phyloP scores from a whole-genome alignment of 1,139 yeast genomes.

The Magnusiomyces magnusii region DNA sequence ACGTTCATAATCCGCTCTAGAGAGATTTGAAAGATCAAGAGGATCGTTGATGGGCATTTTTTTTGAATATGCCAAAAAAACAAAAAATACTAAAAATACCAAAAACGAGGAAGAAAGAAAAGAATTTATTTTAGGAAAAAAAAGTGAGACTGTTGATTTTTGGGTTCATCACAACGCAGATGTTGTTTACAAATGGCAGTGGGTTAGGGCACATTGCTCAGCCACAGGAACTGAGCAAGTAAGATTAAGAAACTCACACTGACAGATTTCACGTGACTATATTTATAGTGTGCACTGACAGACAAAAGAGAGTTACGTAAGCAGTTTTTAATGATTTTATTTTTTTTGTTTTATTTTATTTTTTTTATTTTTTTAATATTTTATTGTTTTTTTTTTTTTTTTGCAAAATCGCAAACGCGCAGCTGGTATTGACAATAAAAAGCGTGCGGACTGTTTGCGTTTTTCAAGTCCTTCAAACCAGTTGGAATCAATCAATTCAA shows the following conservation, averaged over 20 bases:
- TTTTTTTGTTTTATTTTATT: neutral
- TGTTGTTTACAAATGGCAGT: too few relatives aligned
- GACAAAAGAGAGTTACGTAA: neutral
- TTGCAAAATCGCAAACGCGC: too few relatives aligned
- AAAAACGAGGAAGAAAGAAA: too few relatives aligned
- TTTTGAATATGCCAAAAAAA: too few relatives aligned
- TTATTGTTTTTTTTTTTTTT: neutral
- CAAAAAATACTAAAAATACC: neutral
- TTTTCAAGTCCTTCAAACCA: neutral
- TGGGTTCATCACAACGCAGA: too few relatives aligned
- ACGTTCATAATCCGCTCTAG: conserved; percentile 3
- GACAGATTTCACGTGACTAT: neutral
- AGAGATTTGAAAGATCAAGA: neutral
- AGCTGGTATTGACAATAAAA: too few relatives aligned
- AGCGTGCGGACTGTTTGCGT: too few relatives aligned
- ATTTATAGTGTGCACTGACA: neutral
- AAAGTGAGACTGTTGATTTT: too few relatives aligned
- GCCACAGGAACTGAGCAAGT: neutral
- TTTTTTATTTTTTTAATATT: neutral
- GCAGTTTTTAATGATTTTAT: neutral
- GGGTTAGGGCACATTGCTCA: too few relatives aligned
- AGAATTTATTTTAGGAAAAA: too few relatives aligned
- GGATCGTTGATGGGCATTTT: neutral
- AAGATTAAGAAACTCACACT: neutral
- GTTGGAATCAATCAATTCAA: neutral